Base-by-base conservation (phyloP, 768 basidiomycete species). In the Boletus vermiculosoides region DNA sequence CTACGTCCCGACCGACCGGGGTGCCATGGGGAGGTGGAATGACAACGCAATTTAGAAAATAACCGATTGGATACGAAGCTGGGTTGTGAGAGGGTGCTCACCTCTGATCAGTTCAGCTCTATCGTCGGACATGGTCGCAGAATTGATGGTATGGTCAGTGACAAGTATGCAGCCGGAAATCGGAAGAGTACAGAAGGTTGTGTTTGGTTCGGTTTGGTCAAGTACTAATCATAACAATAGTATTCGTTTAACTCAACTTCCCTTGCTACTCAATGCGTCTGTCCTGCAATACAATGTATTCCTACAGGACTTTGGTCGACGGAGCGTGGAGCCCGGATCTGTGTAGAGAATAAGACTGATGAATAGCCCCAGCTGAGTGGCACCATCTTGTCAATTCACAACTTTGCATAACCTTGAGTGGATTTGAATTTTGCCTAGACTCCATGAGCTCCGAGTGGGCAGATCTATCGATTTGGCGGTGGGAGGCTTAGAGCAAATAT, bases 51-150 rank as follows among this genome's bases (percentile, higher is more conserved):
- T 51, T 50, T 5, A 62, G 47, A 45, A 54, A 49, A 30, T 12
- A 25, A 15, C 0, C 0, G 23, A 31, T 18, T 11, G 18, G 23
- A 40, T n/a, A 39, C 25, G 11, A 50, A 41, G 20, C 8, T n/a
- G 30, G n/a, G 2, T 5, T 4, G 10, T n/a, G 25, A 7, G 33
- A 41, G 20, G 9, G 22, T 34, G 53, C 66, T 50, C n/a, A 74
- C 71, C 69, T 66, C 62, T 67, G 45, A 74, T 66, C 45, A 74
- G 48, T 51, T 72, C 72, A 53, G 69, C 62, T 60, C 70, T 71
- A 54, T 73, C 55, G 70, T 69, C 70, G 41, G 71, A 67, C 72
- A 72, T 72, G 42, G 54, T 64, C 31, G 45, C 36, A 36, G 49
- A 55, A n/a, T 1, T 33, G 11, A 44, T 50, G 28, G 48, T 57